Evolutionary conservation across 495 filamentous ascomycete genomes (phyloP).

Genomic region (Daldinia decipiens): DNA sequence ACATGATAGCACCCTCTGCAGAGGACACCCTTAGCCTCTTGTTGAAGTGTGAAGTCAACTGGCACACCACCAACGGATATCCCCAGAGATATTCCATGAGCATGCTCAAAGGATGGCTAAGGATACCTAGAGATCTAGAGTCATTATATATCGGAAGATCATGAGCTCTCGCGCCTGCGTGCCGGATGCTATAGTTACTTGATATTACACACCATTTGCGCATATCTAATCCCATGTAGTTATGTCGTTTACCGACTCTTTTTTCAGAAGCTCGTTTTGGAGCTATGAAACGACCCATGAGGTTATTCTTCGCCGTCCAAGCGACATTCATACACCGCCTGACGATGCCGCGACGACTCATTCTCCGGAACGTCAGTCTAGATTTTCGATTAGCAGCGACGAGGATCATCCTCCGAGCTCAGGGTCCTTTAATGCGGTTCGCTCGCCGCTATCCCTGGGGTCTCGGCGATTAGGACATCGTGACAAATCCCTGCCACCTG

Average conservation of each 20-base stretch:
- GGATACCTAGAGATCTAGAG: not conserved
- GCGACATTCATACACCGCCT: slow-evolving; percentile 17
- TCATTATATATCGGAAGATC: slow-evolving; percentile 20
- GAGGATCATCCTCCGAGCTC: slow-evolving; percentile 24
- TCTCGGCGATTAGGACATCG: not conserved
- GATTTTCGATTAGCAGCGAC: slow-evolving; percentile 41
- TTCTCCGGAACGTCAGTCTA: slow-evolving; percentile 21
- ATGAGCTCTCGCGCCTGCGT: slow-evolving; percentile 4
- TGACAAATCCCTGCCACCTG: slow-evolving; percentile 30
- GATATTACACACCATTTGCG: not conserved
- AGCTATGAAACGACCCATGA: slow-evolving; percentile 30
- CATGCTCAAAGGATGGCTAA: not conserved
- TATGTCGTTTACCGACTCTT: slow-evolving; percentile 37
- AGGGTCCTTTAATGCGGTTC: slow-evolving; percentile 15
- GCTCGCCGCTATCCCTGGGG: slow-evolving; percentile 11
- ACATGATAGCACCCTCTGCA: not conserved
- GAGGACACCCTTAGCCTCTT: slow-evolving; percentile 10
- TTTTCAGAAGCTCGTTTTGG: slow-evolving; percentile 40
- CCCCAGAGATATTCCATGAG: slow-evolving; percentile 26
- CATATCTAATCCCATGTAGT: not conserved
- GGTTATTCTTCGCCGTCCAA: slow-evolving; percentile 28
- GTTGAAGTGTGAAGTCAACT: not conserved
- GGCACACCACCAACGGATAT: slow-evolving; percentile 36
- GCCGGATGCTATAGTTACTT: not conserved
- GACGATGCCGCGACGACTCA: not conserved